Evolutionary conservation across 768 basidiomycete genomes (phyloP).

Genomic region (Russula foetens): DNA sequence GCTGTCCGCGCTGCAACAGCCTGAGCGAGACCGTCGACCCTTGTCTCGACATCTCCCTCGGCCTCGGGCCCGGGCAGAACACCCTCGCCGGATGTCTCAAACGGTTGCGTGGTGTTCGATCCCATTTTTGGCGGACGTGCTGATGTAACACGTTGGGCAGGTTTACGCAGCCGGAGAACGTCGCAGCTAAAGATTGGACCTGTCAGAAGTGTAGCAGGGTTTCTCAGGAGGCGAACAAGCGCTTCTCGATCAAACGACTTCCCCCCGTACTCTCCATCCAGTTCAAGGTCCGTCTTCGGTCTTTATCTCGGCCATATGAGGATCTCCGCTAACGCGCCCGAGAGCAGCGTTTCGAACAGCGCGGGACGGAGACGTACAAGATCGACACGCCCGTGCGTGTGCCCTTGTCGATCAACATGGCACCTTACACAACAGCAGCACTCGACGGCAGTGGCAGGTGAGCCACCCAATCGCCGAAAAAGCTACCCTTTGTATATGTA

Average conservation of each 20-base stretch:
- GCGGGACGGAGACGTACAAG: constrained; percentile 53
- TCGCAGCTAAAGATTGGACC: constrained; percentile 75
- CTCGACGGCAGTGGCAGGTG: constrained; percentile 36
- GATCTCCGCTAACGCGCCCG: constrained; percentile 1
- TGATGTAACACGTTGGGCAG: constrained; percentile 30
- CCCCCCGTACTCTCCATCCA: constrained; percentile 91
- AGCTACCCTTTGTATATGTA: not conserved
- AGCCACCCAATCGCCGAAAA: not conserved
- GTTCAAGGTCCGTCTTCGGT: constrained; percentile 81
- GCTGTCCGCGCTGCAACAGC: constrained; percentile 77
- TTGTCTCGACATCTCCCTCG: constrained; percentile 85
- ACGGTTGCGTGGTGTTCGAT: constrained; percentile 39
- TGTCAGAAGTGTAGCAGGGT: constrained; percentile 76
- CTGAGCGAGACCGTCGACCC: constrained; percentile 78
- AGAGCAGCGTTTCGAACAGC: constrained; percentile 83
- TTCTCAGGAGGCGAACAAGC: constrained; percentile 75
- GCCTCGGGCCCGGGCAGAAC: constrained; percentile 54
- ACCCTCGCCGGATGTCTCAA: constrained; percentile 71
- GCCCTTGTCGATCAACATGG: constrained; percentile 82
- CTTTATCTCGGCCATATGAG: not conserved
- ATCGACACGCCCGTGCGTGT: constrained; percentile 79
- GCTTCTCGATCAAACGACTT: constrained; percentile 74
- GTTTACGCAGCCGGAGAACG: constrained; percentile 78
- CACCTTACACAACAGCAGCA: constrained; percentile 66
- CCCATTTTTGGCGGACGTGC: too few relatives aligned